phyloP scores from a whole-genome alignment of 2,329 filamentous ascomycete species.

The Colletotrichum australisinense region DNA sequence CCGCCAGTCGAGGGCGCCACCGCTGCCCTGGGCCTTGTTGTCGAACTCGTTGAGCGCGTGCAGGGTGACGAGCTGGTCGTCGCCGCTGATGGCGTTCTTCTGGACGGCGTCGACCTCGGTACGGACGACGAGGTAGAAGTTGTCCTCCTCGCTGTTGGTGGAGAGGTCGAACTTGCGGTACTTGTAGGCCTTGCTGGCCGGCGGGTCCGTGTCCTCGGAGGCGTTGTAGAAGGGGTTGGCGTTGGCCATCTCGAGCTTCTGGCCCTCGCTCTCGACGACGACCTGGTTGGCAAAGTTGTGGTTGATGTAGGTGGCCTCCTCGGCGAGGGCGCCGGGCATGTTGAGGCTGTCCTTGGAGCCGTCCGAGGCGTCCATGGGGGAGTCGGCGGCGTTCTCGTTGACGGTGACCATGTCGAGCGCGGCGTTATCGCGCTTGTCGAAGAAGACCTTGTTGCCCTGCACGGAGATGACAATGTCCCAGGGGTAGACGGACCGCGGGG shows the following conservation, averaged over 20 bases:
- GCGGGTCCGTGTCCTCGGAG: slow-evolving; percentile 90
- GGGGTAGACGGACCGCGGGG: slow-evolving; percentile 94
- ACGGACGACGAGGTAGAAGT: slow-evolving; percentile 91
- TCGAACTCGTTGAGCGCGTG: slow-evolving; percentile 99
- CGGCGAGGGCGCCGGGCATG: slow-evolving; percentile 89
- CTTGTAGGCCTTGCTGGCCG: slow-evolving; percentile 97
- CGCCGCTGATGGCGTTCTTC: slow-evolving; percentile 92
- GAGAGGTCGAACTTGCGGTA: slow-evolving; percentile 97
- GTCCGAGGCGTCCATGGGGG: slow-evolving; percentile 90
- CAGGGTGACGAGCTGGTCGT: slow-evolving; percentile 91
- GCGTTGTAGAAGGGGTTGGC: slow-evolving; percentile 98
- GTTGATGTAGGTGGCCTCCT: slow-evolving; percentile 99
- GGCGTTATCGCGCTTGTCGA: slow-evolving; percentile 97
- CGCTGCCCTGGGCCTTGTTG: slow-evolving; percentile 94
- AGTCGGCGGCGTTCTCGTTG: slow-evolving; percentile 98
- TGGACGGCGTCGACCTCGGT: slow-evolving; percentile 95
- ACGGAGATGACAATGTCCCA: slow-evolving; percentile 97
- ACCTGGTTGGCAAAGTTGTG: slow-evolving; percentile 99
- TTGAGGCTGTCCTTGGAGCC: slow-evolving; percentile 96
- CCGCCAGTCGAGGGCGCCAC: slow-evolving; percentile 96
- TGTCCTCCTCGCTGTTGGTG: slow-evolving; percentile 87
- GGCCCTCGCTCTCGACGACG: slow-evolving; percentile 81
- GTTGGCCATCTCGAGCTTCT: slow-evolving; percentile 86
- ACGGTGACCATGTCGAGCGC: slow-evolving; percentile 97
- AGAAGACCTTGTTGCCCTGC: slow-evolving; percentile 96